Conservation (phyloP, 306 rosid species). For the Prunus mira region DNA sequence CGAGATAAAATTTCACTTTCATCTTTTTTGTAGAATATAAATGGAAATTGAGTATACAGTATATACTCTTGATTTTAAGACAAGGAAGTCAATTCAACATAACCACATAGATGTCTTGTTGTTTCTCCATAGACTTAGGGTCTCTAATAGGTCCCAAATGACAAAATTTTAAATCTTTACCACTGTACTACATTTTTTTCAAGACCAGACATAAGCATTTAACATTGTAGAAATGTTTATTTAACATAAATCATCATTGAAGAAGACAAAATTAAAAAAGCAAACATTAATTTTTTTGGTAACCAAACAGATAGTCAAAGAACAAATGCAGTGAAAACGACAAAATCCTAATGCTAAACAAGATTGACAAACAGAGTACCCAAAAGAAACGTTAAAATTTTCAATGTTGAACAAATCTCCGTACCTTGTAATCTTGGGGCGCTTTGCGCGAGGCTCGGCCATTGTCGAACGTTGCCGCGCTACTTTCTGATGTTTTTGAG, state of each 20-base stretch:
- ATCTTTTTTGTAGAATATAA: not conserved
- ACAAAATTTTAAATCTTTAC: not conserved
- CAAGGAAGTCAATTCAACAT: not conserved
- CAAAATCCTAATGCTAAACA: slow-evolving; percentile 15
- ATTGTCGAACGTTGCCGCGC: slow-evolving; percentile 26
- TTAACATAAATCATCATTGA: not conserved
- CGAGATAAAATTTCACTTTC: not conserved
- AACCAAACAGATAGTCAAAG: not conserved
- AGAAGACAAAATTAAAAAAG: not conserved
- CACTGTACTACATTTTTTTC: not conserved
- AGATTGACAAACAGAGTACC: not conserved
- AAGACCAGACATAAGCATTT: not conserved
- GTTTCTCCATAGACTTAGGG: not conserved
- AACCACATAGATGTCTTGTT: not conserved
- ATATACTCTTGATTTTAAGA: not conserved
- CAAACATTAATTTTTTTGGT: not conserved
- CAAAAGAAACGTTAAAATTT: not conserved
- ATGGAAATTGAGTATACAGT: not conserved
- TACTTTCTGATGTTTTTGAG: not conserved
- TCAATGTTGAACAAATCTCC: not conserved
- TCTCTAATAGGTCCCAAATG: not conserved
- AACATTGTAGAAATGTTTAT: not conserved
- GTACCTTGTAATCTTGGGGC: slow-evolving; percentile 63
- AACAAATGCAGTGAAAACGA: not conserved
- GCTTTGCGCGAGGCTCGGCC: slow-evolving; percentile 68